These are phyloP conservation scores for Keithomyces neogunnii DNA, from an alignment of 2,329 filamentous ascomycete species.

Conservation along the genomic window DNA sequence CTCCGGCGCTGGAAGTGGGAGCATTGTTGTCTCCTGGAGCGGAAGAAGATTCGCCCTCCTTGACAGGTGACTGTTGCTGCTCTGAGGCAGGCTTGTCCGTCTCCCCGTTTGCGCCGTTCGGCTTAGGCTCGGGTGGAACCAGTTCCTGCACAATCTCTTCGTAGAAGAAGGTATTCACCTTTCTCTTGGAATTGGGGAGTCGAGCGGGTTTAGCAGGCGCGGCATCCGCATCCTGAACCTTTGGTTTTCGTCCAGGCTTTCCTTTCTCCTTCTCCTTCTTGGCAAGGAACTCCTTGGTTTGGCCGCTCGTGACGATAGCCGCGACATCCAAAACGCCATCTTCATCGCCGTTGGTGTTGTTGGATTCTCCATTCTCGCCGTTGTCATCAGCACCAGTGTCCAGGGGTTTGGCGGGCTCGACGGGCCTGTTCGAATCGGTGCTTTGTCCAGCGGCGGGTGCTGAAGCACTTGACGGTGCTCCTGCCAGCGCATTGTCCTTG, in stretches of 20 bases:
- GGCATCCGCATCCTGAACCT: conserved; percentile 44
- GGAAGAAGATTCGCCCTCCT: not conserved
- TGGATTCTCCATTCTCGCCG: conserved; percentile 22
- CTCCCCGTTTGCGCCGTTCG: conserved; percentile 13
- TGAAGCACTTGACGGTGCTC: conserved; percentile 11
- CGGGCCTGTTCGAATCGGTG: conserved; percentile 28
- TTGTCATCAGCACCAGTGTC: conserved; percentile 28
- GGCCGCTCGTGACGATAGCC: conserved; percentile 73
- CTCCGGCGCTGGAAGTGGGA: not conserved
- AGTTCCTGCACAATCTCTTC: conserved; percentile 58
- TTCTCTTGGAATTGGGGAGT: conserved; percentile 65
- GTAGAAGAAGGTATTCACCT: conserved; percentile 62
- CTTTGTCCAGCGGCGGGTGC: conserved; percentile 19
- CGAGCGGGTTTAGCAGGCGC: conserved; percentile 46
- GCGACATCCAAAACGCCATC: conserved; percentile 78
- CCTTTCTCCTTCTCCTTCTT: conserved; percentile 79
- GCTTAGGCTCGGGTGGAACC: conserved; percentile 29
- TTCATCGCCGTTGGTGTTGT: conserved; percentile 32
- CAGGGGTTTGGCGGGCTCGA: conserved; percentile 9
- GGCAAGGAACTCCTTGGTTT: conserved; percentile 73
- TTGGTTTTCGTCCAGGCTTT: conserved; percentile 42
- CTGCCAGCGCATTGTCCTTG: conserved; percentile 20
- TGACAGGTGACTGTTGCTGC: conserved; percentile 1
- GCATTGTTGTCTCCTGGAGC: not conserved
- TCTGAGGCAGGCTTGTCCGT: conserved; percentile 6